phyloP scores from a whole-genome alignment of 768 basidiomycete species.

The Auriculariales sp. region DNA sequence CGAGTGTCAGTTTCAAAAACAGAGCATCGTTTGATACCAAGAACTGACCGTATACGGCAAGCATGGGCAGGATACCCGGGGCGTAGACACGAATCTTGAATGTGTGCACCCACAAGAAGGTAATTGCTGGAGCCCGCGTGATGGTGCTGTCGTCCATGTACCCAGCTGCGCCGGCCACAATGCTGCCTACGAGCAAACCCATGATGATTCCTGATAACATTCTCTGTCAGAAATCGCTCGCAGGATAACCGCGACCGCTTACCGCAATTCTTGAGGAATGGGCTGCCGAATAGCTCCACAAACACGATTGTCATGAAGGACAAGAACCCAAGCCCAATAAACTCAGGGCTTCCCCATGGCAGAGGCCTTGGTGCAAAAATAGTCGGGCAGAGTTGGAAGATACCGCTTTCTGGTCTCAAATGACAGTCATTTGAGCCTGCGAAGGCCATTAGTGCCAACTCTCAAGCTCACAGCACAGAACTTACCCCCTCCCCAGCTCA shows the following conservation, averaged over 20 bases:
- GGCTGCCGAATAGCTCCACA: slow-evolving; percentile 71
- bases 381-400: slow-evolving; percentile 59
- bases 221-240: too few species aligned
- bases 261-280: slow-evolving; percentile 76
- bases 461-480: too few species aligned
- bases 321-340: slow-evolving; percentile 78
- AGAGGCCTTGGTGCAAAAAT: slow-evolving; percentile 56
- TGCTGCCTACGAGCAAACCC: slow-evolving; percentile 62
- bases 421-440: slow-evolving; percentile 58
- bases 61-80: slow-evolving; percentile 48
- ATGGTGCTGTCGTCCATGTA: slow-evolving; percentile 61
- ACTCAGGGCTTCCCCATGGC: slow-evolving; percentile 71
- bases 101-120: slow-evolving; percentile 69
- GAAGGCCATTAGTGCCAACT: too few species aligned
- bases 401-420: slow-evolving; percentile 41
- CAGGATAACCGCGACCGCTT: too few species aligned
- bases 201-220: slow-evolving; percentile 45
- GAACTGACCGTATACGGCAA: slow-evolving; percentile 38
- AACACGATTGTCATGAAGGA: slow-evolving; percentile 64
- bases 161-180: slow-evolving; percentile 65
- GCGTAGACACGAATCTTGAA: slow-evolving; percentile 69
- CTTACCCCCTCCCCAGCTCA: slow-evolving; percentile 83
- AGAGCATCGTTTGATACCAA: slow-evolving; percentile 21
- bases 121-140: slow-evolving; percentile 55
- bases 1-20: not conserved